Evolutionary conservation across 345 rosid species (phyloP).

Genomic region (Punica granatum): DNA sequence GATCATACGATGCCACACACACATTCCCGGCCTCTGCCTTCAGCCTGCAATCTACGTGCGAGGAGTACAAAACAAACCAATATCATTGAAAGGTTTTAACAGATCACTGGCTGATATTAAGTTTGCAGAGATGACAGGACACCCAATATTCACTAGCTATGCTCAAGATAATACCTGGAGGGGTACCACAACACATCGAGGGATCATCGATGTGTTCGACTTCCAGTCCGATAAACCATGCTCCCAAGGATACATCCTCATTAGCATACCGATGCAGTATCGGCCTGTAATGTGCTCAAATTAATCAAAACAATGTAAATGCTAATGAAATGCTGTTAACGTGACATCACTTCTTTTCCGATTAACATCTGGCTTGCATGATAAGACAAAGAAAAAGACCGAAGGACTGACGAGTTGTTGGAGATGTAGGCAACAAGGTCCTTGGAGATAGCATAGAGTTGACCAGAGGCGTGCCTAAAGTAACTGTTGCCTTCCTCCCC

Average conservation of each 20-base stretch:
- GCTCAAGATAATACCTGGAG: slow-evolving; percentile 35
- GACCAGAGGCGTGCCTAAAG: slow-evolving; percentile 91
- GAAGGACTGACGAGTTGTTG: slow-evolving; percentile 39
- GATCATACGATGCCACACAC: slow-evolving; percentile 86
- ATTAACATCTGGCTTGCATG: no score
- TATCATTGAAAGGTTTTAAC: not conserved
- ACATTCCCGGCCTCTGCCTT: slow-evolving; percentile 63
- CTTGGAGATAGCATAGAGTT: slow-evolving; percentile 78
- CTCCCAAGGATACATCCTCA: slow-evolving; percentile 85
- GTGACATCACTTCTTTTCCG: no score
- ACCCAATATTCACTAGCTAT: not conserved
- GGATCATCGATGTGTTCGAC: slow-evolving; percentile 77
- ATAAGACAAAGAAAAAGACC: no score
- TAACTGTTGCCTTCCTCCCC: slow-evolving; percentile 92
- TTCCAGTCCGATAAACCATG: slow-evolving; percentile 81
- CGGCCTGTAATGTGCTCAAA: slow-evolving; percentile 25
- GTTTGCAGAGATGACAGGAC: not conserved
- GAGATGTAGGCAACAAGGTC: slow-evolving; percentile 84
- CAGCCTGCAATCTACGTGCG: slow-evolving; percentile 51
- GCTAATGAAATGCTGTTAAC: not conserved
- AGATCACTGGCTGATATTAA: not conserved
- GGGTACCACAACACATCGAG: slow-evolving; percentile 89
- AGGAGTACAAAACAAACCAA: not conserved
- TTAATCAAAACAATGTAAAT: not conserved
- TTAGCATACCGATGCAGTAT: slow-evolving; percentile 85